phyloP scores from a whole-genome alignment of 2,329 filamentous ascomycete species.

The Paecilomyces dactylethromorphus region DNA sequence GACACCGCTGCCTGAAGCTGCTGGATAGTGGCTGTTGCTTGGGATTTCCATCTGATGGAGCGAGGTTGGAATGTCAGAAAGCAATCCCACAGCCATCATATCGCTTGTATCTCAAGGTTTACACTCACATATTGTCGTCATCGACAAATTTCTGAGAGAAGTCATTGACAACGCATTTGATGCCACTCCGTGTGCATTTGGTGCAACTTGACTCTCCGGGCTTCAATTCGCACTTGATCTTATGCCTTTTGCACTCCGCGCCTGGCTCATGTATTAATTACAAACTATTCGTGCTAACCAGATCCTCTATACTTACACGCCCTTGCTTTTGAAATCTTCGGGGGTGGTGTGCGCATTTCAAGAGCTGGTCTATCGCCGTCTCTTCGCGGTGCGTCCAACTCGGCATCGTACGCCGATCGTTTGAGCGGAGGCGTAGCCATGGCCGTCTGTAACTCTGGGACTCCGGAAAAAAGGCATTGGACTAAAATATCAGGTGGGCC shows the following conservation, averaged over 20 bases:
- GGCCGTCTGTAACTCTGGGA: conserved; percentile 6
- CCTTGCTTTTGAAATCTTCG: conserved; percentile 35
- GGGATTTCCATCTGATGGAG: conserved; percentile 37
- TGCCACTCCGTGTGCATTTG: conserved; percentile 44
- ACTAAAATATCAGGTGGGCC: neutral
- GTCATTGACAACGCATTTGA: conserved; percentile 50
- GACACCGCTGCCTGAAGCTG: conserved; percentile 41
- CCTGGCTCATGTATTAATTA: conserved; percentile 18
- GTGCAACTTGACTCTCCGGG: conserved; percentile 41
- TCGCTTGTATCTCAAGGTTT: neutral
- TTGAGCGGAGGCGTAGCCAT: conserved; percentile 21
- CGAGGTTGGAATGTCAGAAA: neutral
- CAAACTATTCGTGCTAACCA: neutral
- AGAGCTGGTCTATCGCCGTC: conserved; percentile 17
- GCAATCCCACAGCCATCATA: neutral
- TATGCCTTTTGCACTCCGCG: conserved; percentile 47
- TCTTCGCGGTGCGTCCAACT: conserved; percentile 20
- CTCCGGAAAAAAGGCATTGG: neutral
- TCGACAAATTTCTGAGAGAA: conserved; percentile 51
- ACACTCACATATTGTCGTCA: conserved; percentile 45
- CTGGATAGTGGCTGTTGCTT: conserved; percentile 34
- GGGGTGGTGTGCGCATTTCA: conserved; percentile 16
- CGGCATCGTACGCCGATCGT: conserved; percentile 30
- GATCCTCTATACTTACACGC: conserved; percentile 27
- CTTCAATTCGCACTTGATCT: conserved; percentile 50